These are phyloP conservation scores for Coniferiporia weirii DNA, from an alignment of 1,284 basidiomycete species.

Conservation along the genomic window DNA sequence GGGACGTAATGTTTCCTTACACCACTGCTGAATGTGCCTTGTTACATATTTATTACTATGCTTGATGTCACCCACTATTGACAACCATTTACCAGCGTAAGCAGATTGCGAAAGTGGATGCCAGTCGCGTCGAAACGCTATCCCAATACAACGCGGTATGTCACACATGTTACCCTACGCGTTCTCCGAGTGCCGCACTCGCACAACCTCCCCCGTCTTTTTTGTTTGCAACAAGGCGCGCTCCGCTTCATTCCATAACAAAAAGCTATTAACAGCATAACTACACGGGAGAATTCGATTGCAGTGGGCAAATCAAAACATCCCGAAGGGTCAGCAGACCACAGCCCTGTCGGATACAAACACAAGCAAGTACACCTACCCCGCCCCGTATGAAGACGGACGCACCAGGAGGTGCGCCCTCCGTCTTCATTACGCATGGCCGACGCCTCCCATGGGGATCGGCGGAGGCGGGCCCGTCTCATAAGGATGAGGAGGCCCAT, in stretches of 20 bases:
- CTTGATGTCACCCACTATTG: background rate
- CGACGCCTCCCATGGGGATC: conserved; percentile 59
- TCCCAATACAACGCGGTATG: too few species aligned
- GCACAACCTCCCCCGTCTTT: background rate
- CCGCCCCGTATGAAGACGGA: background rate
- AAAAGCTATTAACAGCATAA: conserved; percentile 11
- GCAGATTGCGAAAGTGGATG: too few species aligned
- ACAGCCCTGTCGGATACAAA: background rate
- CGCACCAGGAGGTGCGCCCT: background rate
- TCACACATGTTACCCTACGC: too few species aligned
- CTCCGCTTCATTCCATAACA: conserved; percentile 6
- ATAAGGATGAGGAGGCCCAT: conserved; percentile 62
- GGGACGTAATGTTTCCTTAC: background rate
- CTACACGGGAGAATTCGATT: background rate
- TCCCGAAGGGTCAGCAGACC: background rate
- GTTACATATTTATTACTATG: background rate
- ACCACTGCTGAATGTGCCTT: background rate
- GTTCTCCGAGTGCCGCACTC: too few species aligned
- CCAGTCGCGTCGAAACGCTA: too few species aligned
- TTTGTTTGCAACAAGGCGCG: background rate
- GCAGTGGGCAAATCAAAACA: background rate
- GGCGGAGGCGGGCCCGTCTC: conserved; percentile 64
- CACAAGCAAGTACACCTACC: background rate
- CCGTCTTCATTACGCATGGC: conserved; percentile 41
- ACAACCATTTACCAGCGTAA: too few species aligned